Percentiles rank a stretch among this genome's conserved stretches.
Conservation (phyloP, 257 asterid species). For the Thymus mandschuricus region DNA sequence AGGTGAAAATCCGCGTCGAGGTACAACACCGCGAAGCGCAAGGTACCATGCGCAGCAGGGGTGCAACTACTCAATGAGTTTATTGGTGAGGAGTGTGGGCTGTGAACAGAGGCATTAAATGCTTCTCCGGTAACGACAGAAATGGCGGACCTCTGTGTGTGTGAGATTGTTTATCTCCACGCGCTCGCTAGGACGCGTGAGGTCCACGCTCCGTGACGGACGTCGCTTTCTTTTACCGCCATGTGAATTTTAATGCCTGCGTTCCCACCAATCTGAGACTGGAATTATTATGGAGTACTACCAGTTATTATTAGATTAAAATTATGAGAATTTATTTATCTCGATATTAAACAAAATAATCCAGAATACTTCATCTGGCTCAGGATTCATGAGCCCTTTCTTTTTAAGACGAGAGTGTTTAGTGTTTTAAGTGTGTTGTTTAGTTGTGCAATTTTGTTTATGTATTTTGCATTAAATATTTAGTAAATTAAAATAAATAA, state of each 20-base stretch:
- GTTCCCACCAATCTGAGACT: not conserved
- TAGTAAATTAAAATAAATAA: too few relatives aligned
- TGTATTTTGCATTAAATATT: too few relatives aligned
- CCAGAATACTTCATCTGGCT: too few relatives aligned
- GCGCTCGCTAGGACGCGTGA: slow-evolving; percentile 18
- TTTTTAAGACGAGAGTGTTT: too few relatives aligned
- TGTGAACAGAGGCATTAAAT: slow-evolving; percentile 27
- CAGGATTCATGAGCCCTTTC: too few relatives aligned
- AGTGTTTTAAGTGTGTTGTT: too few relatives aligned
- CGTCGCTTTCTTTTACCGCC: not conserved
- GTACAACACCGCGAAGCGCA: slow-evolving; percentile 33
- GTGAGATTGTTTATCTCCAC: not conserved
- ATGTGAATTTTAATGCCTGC: not conserved
- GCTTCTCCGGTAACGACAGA: slow-evolving; percentile 24
- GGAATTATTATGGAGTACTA: too few relatives aligned
- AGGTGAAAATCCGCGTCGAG: not conserved
- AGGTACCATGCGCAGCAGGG: slow-evolving; percentile 23
- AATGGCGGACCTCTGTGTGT: slow-evolving; percentile 24
- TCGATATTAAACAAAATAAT: too few relatives aligned
- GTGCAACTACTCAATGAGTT: not conserved
- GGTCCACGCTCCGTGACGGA: not conserved
- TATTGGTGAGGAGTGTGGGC: not conserved
- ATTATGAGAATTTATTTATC: too few relatives aligned
- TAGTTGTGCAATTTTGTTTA: too few relatives aligned
- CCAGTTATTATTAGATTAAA: too few relatives aligned